Evolutionary conservation across 805 yeast genomes (phyloP).

Genomic region (Ogataea naganishii): DNA sequence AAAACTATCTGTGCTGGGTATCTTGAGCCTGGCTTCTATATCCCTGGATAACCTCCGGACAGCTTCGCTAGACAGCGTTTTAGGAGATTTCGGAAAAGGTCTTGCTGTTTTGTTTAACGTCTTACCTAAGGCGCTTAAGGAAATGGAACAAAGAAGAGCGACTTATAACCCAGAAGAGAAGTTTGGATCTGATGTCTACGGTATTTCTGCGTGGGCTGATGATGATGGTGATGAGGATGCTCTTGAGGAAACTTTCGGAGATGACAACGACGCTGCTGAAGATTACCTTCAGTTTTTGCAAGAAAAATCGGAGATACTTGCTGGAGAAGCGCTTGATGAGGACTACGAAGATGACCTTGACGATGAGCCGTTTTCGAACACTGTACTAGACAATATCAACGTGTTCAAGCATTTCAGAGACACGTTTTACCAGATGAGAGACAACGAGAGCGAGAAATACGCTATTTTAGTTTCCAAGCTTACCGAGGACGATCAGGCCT

Average conservation of each 20-base stretch:
- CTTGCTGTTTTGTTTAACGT: conserved; percentile 45
- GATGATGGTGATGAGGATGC: conserved; percentile 21
- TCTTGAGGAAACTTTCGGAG: conserved; percentile 23
- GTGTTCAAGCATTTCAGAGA: conserved; percentile 60
- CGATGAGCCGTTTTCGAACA: conserved; percentile 75
- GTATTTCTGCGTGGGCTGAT: conserved; percentile 16
- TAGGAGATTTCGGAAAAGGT: conserved; percentile 42
- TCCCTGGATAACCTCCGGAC: conserved; percentile 11
- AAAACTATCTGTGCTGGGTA: conserved; percentile 64
- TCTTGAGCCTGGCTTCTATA: conserved; percentile 39
- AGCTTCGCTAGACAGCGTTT: conserved; percentile 21
- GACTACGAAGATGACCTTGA: conserved; percentile 59
- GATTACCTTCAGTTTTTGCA: conserved; percentile 43
- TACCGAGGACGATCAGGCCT: conserved; percentile 14
- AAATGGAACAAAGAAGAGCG: conserved; percentile 54
- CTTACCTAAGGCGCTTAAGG: conserved; percentile 65
- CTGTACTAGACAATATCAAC: conserved; percentile 71
- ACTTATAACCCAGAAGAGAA: conserved; percentile 34
- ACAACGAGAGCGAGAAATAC: conserved; percentile 28
- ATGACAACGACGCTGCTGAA: conserved; percentile 22
- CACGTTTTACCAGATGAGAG: conserved; percentile 40
- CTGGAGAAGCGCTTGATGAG: conserved; percentile 21
- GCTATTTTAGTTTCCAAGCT: conserved; percentile 12
- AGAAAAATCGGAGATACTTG: conserved; percentile 30
- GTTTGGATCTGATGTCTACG: conserved; percentile 15